phyloP scores from a whole-genome alignment of 2,329 filamentous ascomycete species.

The Aspergillus uvarum region DNA sequence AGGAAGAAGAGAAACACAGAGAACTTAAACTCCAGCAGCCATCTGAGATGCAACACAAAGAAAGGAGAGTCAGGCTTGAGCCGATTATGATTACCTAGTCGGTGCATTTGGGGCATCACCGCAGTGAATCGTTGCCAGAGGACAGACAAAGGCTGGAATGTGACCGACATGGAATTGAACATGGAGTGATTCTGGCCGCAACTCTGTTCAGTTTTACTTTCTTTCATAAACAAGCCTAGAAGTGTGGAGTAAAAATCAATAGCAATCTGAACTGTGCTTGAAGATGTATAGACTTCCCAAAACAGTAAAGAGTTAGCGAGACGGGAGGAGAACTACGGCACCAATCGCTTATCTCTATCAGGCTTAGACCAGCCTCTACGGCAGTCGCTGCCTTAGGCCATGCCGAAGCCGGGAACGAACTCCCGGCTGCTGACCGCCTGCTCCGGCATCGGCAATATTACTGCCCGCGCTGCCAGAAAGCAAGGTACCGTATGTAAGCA shows the following conservation, averaged over 20 bases:
- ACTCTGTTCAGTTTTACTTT: background rate
- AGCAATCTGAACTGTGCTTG: background rate
- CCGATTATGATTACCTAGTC: background rate
- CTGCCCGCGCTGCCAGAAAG: too few relatives aligned
- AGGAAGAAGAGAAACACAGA: too few relatives aligned
- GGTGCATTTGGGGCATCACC: background rate
- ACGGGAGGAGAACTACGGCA: too few relatives aligned
- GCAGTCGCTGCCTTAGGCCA: background rate
- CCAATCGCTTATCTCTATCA: background rate
- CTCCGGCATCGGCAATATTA: constrained; percentile 5
- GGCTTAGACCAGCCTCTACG: background rate
- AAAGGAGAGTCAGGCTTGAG: background rate
- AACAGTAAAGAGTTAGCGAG: background rate
- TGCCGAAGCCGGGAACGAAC: background rate
- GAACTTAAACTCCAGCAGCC: too few relatives aligned
- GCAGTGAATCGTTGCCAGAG: background rate
- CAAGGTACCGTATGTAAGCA: too few relatives aligned
- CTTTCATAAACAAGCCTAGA: background rate
- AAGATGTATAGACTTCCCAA: background rate
- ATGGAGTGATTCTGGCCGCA: too few relatives aligned
- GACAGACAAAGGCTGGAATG: background rate
- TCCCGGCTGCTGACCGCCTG: background rate
- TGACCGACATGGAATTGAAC: too few relatives aligned
- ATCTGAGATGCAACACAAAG: background rate
- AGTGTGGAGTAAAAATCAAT: background rate